Evolutionary conservation across 2,329 filamentous ascomycete species (phyloP).

Genomic region (Fonsecaea nubica): DNA sequence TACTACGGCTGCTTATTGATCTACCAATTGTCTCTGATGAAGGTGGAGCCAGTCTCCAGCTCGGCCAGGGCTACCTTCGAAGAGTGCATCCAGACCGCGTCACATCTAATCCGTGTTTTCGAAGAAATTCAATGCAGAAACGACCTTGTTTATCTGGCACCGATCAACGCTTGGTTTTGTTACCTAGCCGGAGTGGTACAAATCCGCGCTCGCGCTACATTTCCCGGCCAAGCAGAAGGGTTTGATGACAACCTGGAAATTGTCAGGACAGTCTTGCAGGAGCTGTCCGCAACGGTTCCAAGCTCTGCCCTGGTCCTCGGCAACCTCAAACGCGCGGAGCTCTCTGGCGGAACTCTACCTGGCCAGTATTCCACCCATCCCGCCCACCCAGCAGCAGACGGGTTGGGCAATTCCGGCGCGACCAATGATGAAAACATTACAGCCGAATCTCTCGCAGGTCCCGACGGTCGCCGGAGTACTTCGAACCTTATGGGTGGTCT

Average conservation of each 20-base stretch:
- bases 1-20: slow-evolving; percentile 27
- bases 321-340: slow-evolving; percentile 25
- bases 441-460: slow-evolving; percentile 23
- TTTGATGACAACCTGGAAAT: slow-evolving; percentile 20
- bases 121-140: slow-evolving; percentile 29
- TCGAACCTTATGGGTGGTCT: slow-evolving; percentile 21
- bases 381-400: slow-evolving; percentile 16
- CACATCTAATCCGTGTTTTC: slow-evolving; percentile 23
- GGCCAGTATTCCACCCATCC: slow-evolving; percentile 20
- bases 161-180: slow-evolving; percentile 28
- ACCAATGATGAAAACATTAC: slow-evolving; percentile 22
- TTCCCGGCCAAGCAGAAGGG: slow-evolving; percentile 13
- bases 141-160: slow-evolving; percentile 25
- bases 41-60: slow-evolving; percentile 23
- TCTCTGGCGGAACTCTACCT: slow-evolving; percentile 23
- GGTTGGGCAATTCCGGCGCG: slow-evolving; percentile 13
- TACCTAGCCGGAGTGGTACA: slow-evolving; percentile 28
- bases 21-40: slow-evolving; percentile 26
- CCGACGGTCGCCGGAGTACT: slow-evolving; percentile 18
- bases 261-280: slow-evolving; percentile 24
- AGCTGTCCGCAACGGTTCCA: slow-evolving; percentile 24
- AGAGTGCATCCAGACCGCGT: slow-evolving; percentile 25
- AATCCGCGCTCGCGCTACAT: slow-evolving; percentile 27
- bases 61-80: slow-evolving; percentile 22
- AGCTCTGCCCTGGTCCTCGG: slow-evolving; percentile 21